Percentiles rank a stretch among this genome's conserved stretches.
These are phyloP conservation scores for Cystobasidium tubakii DNA, from an alignment of 768 basidiomycete species.

Conservation along the genomic window DNA sequence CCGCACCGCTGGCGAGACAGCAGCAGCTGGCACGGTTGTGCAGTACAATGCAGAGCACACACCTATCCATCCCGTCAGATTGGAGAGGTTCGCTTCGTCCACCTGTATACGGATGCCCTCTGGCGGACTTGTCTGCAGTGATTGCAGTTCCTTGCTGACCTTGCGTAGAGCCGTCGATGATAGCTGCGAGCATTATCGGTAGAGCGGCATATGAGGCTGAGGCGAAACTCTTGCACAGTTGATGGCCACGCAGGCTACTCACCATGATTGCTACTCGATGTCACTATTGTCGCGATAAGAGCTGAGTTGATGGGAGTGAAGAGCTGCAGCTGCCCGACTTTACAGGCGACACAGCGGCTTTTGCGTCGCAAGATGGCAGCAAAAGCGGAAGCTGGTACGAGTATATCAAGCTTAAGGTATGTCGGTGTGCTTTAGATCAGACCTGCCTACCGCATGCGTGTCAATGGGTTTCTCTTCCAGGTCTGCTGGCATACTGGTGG, in stretches of 20 bases:
- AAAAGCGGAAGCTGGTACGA: no score
- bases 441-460: neutral
- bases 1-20: constrained; percentile 5
- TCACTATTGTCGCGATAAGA: neutral
- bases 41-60: neutral
- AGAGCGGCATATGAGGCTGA: no score
- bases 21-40: neutral
- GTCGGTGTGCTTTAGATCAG: no score
- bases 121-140: constrained; percentile 31
- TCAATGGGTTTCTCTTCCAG: no score
- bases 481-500: neutral
- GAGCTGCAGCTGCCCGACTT: neutral
- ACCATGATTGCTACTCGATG: neutral
- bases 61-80: constrained; percentile 36
- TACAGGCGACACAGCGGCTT: no score
- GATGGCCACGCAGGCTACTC: neutral
- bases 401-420: no score
- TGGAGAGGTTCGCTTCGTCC: constrained; percentile 30
- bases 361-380: no score
- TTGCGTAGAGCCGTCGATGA: constrained; percentile 9
- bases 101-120: constrained; percentile 33
- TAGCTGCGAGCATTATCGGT: no score
- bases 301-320: neutral
- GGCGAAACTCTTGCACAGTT: no score
- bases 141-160: constrained; percentile 23